Base-by-base conservation (phyloP, 176 grass and related monocot species). In the Eremochloa ophiuroides region DNA sequence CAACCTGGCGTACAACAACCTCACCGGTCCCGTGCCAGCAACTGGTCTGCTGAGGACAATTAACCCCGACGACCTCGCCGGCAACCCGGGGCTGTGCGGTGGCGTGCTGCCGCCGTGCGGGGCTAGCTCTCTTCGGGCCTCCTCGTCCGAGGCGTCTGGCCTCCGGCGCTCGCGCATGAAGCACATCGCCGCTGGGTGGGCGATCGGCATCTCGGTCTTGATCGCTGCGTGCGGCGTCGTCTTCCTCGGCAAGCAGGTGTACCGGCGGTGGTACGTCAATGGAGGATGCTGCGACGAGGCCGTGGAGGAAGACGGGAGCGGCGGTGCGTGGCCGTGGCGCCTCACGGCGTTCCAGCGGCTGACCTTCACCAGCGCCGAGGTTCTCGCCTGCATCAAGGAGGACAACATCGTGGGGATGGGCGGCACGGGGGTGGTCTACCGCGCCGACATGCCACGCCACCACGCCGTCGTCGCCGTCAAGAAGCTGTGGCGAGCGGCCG, bases 331-430 rank as follows among this genome's bases (percentile, higher is more conserved):
- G 96, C 96, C 96, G 3, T 98, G 96, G 96, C 90, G 91, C 55
- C 55, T 98, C 18, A 98, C 90, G 6, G 91, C 86, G 8, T 98
- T 98, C 85, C 96, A 98, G 80, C 76, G 96, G 80, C 50, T 98
- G 60, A 95, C 75, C 31, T 98, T 98, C 85, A 94, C 95, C 9
- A 95, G 93, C 85, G 79, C 81, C 61, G 96, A 95, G 81, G 93
- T 98, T 76, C 79, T 98, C 3, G 87, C 93, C 2, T 98, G 93
- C 81, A 79, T 98, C 82, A 98, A 98, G 75, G 96, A 98, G 76
- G 86, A 71, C 33, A 98, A 98, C 89, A 83, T 95, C 29, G 84
- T 98, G 31, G 96, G 96, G 34, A 98, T 98, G 93, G 96, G 96
- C 59, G 96, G 90, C 44, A 91, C 85, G 4, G 96, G 96, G 1